A percentile compares a stretch with the other conserved stretches of the same genome.
Conservation (phyloP, 352 stramenopile species). For the Bremia lactucae region DNA sequence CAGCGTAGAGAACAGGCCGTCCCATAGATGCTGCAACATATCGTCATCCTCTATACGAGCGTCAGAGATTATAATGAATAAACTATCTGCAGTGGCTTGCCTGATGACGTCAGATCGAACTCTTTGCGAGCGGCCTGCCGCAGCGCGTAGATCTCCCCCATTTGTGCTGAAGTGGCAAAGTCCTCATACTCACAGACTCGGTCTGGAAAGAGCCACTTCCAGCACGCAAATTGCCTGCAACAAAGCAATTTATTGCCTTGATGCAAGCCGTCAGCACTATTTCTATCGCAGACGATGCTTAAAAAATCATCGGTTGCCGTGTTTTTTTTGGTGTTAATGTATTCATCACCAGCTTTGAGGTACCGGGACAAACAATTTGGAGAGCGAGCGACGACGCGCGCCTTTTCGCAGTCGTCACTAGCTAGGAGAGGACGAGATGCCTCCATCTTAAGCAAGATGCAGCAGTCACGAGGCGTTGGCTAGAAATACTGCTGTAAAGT, state of each 20-base stretch:
- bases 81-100: constrained; percentile 6
- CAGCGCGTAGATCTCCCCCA: constrained; percentile 51
- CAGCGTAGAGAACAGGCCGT: constrained; percentile 46
- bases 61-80: neutral
- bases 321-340: constrained; percentile 5
- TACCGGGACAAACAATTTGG: constrained; percentile 18
- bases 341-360: constrained; percentile 7
- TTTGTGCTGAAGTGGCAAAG: constrained; percentile 45
- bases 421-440: constrained; percentile 37
- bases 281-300: no score
- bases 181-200: constrained; percentile 53
- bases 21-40: constrained; percentile 57
- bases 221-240: constrained; percentile 42
- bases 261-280: constrained; percentile 15
- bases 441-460: constrained; percentile 28
- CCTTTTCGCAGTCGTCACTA: constrained; percentile 22
- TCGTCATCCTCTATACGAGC: constrained; percentile 37
- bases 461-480: constrained; percentile 8
- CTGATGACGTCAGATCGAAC: constrained; percentile 35
- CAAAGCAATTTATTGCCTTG: constrained; percentile 10
- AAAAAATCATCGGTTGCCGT: no score
- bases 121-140: constrained; percentile 45
- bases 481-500: no score
- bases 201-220: constrained; percentile 51
- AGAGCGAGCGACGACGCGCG: constrained; percentile 6